Evolutionary conservation across 1,284 basidiomycete species (phyloP), one percentile per base, ranked within the genome.

Genomic region (Caloboletus inedulis): DNA sequence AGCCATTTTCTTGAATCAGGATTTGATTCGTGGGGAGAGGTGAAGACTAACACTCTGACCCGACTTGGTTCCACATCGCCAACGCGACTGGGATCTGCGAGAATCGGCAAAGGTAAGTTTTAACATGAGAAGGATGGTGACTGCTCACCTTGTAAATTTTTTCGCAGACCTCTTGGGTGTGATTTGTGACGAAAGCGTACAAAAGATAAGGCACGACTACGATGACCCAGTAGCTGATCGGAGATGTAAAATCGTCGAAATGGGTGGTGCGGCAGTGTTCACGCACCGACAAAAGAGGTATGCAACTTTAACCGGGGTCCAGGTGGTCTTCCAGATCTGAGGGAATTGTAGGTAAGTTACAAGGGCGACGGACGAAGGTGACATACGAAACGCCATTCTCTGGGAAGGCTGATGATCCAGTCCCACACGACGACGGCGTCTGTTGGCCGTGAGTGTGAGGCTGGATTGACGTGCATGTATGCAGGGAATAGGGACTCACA

Each of bases 21-120:
- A 45, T 47, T 16, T 25, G 33, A 36, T 41, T 50, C 12, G 21
- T 10, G 14, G 4, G 16, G 19, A 34, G 23, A 31, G 47, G 43
- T n/a, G 55, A 56, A 45, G 42, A 69, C 75, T 48, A 59, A 84
- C 84, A 81, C 74, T 90, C 85, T 41, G 87, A 86, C 41, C 84
- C 82, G 49, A 88, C 85, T 77, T 90, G 88, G 62, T 90, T 90
- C 87, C 87, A 90, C 81, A 89, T 85, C 27, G 87, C 87, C 45
- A 89, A 75, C 10, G 82, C 81, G 43, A 89, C 87, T 4, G 87
- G 87, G 47, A 87, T 81, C 86, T 89, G 56, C 40, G 48, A 52
- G 36, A 43, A 48, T 18, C 40, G 46, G 42, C 33, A 23, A 51
- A 48, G 31, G 53, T 34, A 48, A 54, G 47, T 29, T 31, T 43